Evolutionary conservation across 805 yeast species (phyloP), one percentile per base, ranked within the genome.

Genomic region (Wickerhamomyces strasburgensis): DNA sequence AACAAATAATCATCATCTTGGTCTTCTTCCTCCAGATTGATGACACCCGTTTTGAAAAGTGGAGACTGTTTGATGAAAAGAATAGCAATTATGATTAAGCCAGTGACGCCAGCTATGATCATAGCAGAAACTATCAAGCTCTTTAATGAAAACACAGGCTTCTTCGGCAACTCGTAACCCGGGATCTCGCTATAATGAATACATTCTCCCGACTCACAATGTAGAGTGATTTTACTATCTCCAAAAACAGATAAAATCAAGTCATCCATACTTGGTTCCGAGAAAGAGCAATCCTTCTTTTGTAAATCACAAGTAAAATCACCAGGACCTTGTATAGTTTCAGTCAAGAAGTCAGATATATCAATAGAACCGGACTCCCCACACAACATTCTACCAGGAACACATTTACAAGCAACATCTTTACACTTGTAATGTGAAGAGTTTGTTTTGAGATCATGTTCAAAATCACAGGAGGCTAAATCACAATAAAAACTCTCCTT

Each of bases 191-290:
- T 83, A 51, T 80, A 79, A 58, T 93, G 98, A 16, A 93, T 48
- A 68, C 98, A 93, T 57, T 93, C 98, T 33, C 96, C 90, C 2
- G 95, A 78, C 7, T 65, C 62, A 62, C 98, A 93, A 31, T 73
- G 69, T 38, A 93, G 65, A 2, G 89, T 81, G 53, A 93, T 93
- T 48, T 78, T 73, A 1, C 90, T 85, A 56, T 93, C 98, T n/a
- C 98, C 98, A 63, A 93, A 93, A 3, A 93, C 95, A 6, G 86
- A 78, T 40, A 78, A 70, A 39, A 93, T 93, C 52, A 93, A 70
- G 47, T 85, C 94, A 62, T 93, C 85, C 97, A 93, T 90, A 37
- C 93, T 80, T 31, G 98, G 98, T 56, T 93, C 98, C 3, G 90
- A 80, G 53, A 93, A 93, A 32, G 68, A 68, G 64, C 98, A 93